Evolutionary conservation across 192 early-diverging fungal species (phyloP).

Genomic region (Rhizoclosmatium globosum): DNA sequence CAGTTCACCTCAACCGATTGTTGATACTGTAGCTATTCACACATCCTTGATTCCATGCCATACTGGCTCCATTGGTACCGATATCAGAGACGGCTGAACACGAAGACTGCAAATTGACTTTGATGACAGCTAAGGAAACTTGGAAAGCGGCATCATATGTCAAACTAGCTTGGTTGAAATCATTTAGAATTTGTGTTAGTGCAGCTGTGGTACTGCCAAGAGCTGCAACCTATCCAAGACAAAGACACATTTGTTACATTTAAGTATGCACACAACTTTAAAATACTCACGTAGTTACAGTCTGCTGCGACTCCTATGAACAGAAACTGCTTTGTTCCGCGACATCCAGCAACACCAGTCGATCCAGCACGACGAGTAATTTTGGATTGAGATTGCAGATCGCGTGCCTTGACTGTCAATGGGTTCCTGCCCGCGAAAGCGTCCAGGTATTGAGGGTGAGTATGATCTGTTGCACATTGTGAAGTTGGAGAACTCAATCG

Average conservation of each 20-base stretch:
- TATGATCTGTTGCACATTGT: background rate
- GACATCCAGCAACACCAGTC: conserved; percentile 22
- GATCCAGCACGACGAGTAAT: background rate
- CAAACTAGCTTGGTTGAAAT: conserved; percentile 84
- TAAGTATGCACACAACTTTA: background rate
- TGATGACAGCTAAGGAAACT: conserved; percentile 82
- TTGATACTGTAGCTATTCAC: conserved; percentile 72
- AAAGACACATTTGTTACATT: background rate
- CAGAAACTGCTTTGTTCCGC: conserved; percentile 39
- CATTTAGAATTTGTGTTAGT: conserved; percentile 73
- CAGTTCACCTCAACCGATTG: conserved; percentile 62
- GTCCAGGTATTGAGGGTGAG: background rate
- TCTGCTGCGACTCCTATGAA: conserved; percentile 61
- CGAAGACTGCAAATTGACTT: conserved; percentile 72
- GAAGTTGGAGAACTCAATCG: background rate
- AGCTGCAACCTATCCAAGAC: conserved; percentile 15
- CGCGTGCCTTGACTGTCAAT: background rate
- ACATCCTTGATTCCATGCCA: conserved; percentile 84
- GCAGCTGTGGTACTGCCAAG: conserved; percentile 49
- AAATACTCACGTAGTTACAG: conserved; percentile 53
- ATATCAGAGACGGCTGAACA: conserved; percentile 42
- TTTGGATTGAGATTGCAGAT: background rate
- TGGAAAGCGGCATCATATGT: conserved; percentile 89
- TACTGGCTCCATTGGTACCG: conserved; percentile 1
- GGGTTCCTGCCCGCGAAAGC: background rate